phyloP scores from a whole-genome alignment of 140 eudicot species.

The Oenanthe javanica region DNA sequence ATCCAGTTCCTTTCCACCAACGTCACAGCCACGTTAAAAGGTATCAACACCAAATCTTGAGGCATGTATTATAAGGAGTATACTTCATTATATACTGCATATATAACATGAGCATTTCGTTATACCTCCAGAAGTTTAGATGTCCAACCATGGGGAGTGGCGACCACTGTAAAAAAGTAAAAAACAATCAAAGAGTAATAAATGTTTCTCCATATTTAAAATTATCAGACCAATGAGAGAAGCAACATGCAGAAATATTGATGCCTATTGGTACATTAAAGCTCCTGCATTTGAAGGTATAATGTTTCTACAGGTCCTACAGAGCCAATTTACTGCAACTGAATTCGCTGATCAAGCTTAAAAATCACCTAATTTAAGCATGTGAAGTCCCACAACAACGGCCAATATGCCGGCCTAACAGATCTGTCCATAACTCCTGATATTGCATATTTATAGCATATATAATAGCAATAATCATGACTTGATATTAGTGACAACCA shows the following conservation, averaged over 20 bases:
- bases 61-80: slow-evolving; percentile 1
- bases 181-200: not conserved
- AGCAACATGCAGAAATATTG: not conserved
- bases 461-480: not conserved
- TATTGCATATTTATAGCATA: not conserved
- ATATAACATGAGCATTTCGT: not conserved
- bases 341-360: not conserved
- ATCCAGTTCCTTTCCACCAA: slow-evolving; percentile 41
- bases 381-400: not conserved
- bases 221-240: not conserved
- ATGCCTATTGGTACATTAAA: not conserved
- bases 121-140: slow-evolving; percentile 51
- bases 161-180: slow-evolving; percentile 27
- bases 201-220: not conserved
- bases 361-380: not conserved
- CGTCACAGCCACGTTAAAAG: slow-evolving; percentile 38
- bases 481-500: not conserved
- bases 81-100: not conserved
- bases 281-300: not conserved
- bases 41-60: not conserved
- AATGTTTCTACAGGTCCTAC: not conserved
- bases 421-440: not conserved
- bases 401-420: not conserved
- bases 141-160: slow-evolving; percentile 33
- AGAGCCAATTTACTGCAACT: not conserved